These are phyloP conservation scores for Talaromyces pinophilus DNA, from an alignment of 2,329 filamentous ascomycete species.

Conservation along the genomic window DNA sequence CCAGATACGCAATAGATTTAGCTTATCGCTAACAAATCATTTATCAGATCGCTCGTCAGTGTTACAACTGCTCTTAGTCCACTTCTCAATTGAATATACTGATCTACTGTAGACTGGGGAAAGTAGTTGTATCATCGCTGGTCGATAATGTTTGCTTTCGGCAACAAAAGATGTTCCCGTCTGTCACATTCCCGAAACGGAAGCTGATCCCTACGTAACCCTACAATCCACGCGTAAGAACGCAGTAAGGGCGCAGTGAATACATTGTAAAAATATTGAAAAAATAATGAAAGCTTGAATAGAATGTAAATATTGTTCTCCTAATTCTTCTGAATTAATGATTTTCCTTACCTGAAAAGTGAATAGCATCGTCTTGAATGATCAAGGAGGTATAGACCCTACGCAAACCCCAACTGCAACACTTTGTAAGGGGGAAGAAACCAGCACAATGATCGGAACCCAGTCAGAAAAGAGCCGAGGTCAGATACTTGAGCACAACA, in stretches of 20 bases:
- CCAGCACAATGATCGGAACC: not conserved
- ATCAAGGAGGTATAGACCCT: not conserved
- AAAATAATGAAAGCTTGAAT: not conserved
- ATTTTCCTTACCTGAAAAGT: not conserved
- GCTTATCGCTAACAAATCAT: not conserved
- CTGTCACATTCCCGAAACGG: constrained; percentile 12
- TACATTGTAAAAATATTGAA: not conserved
- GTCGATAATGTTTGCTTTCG: not conserved
- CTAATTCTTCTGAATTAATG: not conserved
- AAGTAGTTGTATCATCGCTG: not conserved
- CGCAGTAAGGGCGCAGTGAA: not conserved
- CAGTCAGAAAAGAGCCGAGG: not conserved
- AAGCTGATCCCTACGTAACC: constrained; percentile 9
- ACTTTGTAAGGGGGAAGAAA: not conserved
- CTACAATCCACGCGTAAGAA: constrained; percentile 1
- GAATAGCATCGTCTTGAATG: not conserved
- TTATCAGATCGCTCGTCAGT: not conserved
- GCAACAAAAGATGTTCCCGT: not conserved
- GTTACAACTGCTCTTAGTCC: not conserved
- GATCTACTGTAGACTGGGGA: not conserved
- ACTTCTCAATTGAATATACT: not conserved
- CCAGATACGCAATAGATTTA: constrained; percentile 42
- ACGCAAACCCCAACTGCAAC: not conserved
- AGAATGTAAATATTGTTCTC: not conserved
- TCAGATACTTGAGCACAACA: not conserved